Base-by-base conservation (phyloP, 2,329 filamentous ascomycete genomes). In the Fusarium sp. region DNA sequence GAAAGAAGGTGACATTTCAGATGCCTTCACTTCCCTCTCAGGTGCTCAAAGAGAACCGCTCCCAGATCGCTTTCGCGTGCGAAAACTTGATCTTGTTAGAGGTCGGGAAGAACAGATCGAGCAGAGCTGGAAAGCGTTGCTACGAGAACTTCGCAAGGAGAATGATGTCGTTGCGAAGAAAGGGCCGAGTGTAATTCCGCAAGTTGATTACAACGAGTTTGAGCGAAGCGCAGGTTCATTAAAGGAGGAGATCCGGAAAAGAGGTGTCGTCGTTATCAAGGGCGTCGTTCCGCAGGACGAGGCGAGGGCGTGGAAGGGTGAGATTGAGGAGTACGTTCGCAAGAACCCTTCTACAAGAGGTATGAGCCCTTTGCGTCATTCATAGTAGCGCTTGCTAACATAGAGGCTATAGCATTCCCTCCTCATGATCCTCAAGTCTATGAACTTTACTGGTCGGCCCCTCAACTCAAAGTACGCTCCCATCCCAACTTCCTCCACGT, bases 361-460 rank as follows among this genome's bases (percentile, higher is more conserved):
- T 84, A 65, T 7, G 11, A 0, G 11, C 13, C n/a, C 29, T 22
- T 18, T 18, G 1, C 1, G 24, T 10, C 8, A 24, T 14, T 24
- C 6, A 11, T 1, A 22, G 7, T 16, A 8, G n/a, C n/a, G 2
- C 2, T 29, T 2, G 9, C 34, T 53, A 7, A 53, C 34, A 12
- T 9, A 7, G 9, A 13, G 12, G 4, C n/a, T 37, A 4, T 41
- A 86, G 91, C 88, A 4, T 94, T 92, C 67, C 92, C 91, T 0
- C 79, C 85, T 0, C 81, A 90, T 47, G 84, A 90, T 44, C 91
- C 91, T 0, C 89, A 92, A 46, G 91, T 94, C 8, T 93, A 88
- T 74, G 92, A 94, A 77, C 81, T 94, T 3, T 94, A 94, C 79
- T 94, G 91, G 91, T 91, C 90, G 0, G 83, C 84, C 3, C 83